Base-by-base conservation (phyloP, 2,329 filamentous ascomycete species). In the Cladosporium sp. region DNA sequence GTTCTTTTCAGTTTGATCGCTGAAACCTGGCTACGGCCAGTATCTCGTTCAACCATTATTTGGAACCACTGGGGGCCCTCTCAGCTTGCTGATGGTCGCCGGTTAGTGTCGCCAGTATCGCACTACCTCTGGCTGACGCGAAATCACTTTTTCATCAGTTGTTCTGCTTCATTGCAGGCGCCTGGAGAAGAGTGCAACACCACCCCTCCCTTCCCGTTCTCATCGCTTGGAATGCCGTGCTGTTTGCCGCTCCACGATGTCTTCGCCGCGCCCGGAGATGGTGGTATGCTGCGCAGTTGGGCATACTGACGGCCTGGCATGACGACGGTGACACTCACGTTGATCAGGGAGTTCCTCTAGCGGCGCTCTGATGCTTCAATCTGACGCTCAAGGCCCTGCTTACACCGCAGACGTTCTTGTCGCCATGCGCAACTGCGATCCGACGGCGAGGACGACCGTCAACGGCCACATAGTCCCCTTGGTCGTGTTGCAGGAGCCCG, bases 101-200 rank as follows among this genome's bases (percentile, higher is more conserved):
- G 44, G 34, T 46, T 31, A 46, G 44, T 46, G 44, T 46, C 34
- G 44, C 44, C 44, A 46, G 44, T 46, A 46, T 46, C 28, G 44
- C 44, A 46, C 44, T 46, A 31, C 44, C n/a, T 38, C 44, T 46
- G 44, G 40, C 40, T 42, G 40, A 42, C 40, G 40, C 40, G 40
- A 42, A 42, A 14, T 41, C 14, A 14, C 14, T 41, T 41, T 41
- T 41, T 41, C 38, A 19, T 41, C 38, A 41, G 13, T 9, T 19
- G 38, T 18, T 41, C 38, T 41, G 38, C 38, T 18, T 7, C 14
- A 9, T n/a, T 4, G 13, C 11, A 18, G 38, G 38, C 38, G 38
- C 38, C 38, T 41, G 38, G 38, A 41, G 38, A 41, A 41, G 38
- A 41, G 14, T 41, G 22, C 22, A 28, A 28, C 7, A 28, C 7